Conservation (phyloP, 129 eudicot genomes). For the Artemisia annua region DNA sequence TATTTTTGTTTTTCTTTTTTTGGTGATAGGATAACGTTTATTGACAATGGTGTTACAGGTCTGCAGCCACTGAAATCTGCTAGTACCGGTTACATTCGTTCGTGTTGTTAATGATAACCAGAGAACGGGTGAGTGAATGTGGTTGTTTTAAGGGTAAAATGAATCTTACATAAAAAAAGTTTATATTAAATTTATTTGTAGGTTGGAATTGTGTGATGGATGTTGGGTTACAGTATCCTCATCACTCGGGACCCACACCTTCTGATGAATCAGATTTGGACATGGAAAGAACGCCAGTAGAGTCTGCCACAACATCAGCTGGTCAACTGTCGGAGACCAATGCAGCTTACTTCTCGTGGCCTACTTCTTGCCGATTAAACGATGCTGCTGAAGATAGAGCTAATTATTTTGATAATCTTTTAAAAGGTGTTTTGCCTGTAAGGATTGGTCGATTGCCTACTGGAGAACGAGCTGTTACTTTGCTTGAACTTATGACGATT, state of each 20-base stretch:
- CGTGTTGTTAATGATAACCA: constrained; percentile 17
- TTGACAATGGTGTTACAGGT: constrained; percentile 2
- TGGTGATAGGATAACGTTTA: background rate
- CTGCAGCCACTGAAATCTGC: constrained; percentile 13
- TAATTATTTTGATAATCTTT: constrained; percentile 70
- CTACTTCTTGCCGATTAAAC: constrained; percentile 49
- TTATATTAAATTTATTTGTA: constrained; percentile 10
- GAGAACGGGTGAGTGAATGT: constrained; percentile 24
- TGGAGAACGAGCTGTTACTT: constrained; percentile 66
- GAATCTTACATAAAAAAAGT: background rate
- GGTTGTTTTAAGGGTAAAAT: background rate
- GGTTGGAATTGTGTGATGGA: constrained; percentile 37
- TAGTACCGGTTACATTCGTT: background rate
- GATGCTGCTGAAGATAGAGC: constrained; percentile 72
- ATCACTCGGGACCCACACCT: constrained; percentile 38
- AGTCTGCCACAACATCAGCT: constrained; percentile 44
- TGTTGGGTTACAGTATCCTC: constrained; percentile 16
- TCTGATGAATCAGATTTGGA: constrained; percentile 62
- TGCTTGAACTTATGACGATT: constrained; percentile 80
- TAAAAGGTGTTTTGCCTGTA: constrained; percentile 78
- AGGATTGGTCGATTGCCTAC: constrained; percentile 57
- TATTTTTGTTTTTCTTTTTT: background rate
- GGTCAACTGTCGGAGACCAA: constrained; percentile 61
- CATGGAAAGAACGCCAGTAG: constrained; percentile 48
- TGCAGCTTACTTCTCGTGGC: constrained; percentile 87